A percentile compares a stretch with the other conserved stretches of the same genome.
Conservation (phyloP, 345 rosid species). For the Microcos paniculata region DNA sequence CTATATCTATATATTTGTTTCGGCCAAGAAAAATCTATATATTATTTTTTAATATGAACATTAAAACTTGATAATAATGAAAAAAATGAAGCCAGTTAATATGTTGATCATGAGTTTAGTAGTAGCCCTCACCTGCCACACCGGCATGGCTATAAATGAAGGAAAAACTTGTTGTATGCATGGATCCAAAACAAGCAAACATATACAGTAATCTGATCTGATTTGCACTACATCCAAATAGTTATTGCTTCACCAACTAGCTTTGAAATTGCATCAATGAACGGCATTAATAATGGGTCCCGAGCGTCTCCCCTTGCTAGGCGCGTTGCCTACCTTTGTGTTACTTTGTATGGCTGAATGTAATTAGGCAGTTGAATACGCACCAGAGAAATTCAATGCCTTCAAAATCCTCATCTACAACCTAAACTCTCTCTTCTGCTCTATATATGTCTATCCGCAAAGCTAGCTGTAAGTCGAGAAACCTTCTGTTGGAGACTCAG, state of each 20-base stretch:
- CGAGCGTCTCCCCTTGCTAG: background rate
- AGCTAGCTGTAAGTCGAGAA: background rate
- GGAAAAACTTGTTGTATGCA: background rate
- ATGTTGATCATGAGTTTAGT: background rate
- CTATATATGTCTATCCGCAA: conserved; percentile 13
- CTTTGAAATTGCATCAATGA: conserved; percentile 3
- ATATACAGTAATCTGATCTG: background rate
- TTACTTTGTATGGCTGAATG: background rate
- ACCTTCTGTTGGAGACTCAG: background rate
- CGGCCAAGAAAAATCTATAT: no score
- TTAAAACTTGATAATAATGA: background rate
- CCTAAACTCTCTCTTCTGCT: background rate
- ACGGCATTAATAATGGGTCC: background rate
- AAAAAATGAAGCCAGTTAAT: background rate
- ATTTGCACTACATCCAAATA: background rate
- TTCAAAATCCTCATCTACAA: background rate
- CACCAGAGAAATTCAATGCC: conserved; percentile 28
- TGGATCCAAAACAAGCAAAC: background rate
- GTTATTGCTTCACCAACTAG: conserved; percentile 18
- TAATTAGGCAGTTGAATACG: conserved; percentile 27
- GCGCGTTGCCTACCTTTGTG: background rate
- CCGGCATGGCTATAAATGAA: background rate
- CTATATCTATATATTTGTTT: no score
- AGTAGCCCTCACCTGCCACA: background rate
- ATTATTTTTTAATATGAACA: background rate